Conservation (phyloP, 441 rosid genomes). For the Pelargonium australe region DNA sequence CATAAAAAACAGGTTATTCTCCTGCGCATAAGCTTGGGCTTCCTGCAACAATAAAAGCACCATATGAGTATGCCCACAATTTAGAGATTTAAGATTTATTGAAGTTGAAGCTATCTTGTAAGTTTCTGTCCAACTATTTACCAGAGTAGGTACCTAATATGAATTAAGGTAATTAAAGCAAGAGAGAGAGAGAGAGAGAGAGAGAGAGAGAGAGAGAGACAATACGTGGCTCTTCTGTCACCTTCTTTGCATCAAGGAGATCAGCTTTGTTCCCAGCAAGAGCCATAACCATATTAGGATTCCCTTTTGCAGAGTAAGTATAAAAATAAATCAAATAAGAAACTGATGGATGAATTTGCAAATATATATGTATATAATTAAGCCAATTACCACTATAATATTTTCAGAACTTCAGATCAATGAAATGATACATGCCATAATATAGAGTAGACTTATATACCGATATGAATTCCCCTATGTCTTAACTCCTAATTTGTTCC, state of each 20-base stretch:
- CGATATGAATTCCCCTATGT: neutral
- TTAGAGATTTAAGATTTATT: neutral
- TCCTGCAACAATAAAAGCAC: conserved; percentile 46
- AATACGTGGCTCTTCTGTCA: neutral
- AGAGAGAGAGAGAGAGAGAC: no score
- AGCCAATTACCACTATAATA: conserved; percentile 4
- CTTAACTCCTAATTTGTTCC: neutral
- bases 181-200: conserved; percentile 3
- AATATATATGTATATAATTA: neutral
- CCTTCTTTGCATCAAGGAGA: conserved; percentile 1
- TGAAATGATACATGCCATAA: neutral
- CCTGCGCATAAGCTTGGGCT: conserved; percentile 80
- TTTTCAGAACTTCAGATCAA: neutral
- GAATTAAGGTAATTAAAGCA: neutral
- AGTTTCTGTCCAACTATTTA: neutral
- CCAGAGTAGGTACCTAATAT: neutral
- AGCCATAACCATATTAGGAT: conserved; percentile 2
- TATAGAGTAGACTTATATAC: neutral
- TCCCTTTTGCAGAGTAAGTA: neutral
- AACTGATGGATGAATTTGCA: neutral
- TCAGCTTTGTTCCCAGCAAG: conserved; percentile 4
- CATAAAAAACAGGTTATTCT: conserved; percentile 84
- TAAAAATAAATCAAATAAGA: neutral
- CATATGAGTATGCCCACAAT: neutral
- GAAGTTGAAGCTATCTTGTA: no score